Evolutionary conservation across 495 filamentous ascomycete species (phyloP), one percentile per base, ranked within the genome.

Genomic region (Podospora comata): DNA sequence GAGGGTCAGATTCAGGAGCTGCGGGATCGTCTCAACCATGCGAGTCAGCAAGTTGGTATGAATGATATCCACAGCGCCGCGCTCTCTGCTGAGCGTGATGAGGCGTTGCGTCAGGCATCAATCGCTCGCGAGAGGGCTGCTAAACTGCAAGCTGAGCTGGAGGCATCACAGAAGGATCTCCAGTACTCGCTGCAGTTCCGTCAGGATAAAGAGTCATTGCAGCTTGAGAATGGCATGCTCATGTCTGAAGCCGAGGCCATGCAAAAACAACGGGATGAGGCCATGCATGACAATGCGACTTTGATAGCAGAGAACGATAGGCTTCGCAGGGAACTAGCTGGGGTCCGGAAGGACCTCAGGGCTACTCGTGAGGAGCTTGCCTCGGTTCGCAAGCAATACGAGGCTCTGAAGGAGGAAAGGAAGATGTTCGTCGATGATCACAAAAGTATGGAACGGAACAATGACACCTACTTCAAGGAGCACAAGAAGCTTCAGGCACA

Each of bases 51-150:
- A 69, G 79, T 81, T 60, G 79, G 79, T 68, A 73, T 82, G 34
- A 76, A 79, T 54, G 80, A 83, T 53, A 80, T 83, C 44, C 81
- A 83, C 70, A 81, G 75, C 20, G 74, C 81, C 5, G 80, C 81
- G 3, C 79, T 83, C 23, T 67, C 78, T 2, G 76, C 76, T 3
- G 82, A 84, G 72, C 80, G 81, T 30, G 81, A 84, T 59, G 79
- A 82, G 44, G 82, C 80, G 39, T 68, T 84, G 65, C 79, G 78
- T 57, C 79, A 77, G 26, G 77, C 76, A 2, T 77, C 79, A 0
- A 69, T 79, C 57, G 80, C 81, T n/a, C 75, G 77, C 20, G 76
- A 79, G 61, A 78, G 77, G 61, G 82, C 82, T 66, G 77, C 81
- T 59, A 78, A 75, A 6, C 76, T 84, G 11, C 77, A 83, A 59